Base-by-base conservation (phyloP, 176 grass and related monocot species). In the Eleusine coracana region DNA sequence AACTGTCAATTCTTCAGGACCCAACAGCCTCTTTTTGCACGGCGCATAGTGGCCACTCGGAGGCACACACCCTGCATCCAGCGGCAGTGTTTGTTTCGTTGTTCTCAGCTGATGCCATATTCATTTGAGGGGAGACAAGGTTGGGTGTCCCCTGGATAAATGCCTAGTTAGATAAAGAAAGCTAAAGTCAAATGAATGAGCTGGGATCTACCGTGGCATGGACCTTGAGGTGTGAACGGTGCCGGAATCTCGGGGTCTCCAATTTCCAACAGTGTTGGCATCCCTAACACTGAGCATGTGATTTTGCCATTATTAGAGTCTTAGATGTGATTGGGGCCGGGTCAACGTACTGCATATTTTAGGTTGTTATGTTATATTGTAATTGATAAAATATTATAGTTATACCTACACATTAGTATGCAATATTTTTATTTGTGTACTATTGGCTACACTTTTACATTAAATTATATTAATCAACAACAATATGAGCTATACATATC, bases 181-280 rank as follows among this genome's bases (percentile, higher is more conserved):
- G 7, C 42, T 39, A 72, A 72, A 56, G 83, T 78, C 73, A 74
- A 74, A 68, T 0, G 21, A 9, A 45, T 42, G 73, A 42, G 88
- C 40, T 82, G 83, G 50, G 88, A 82, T 89, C 87, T 86, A 86
- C 73, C 67, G 46, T 78, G 79, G 48, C 29, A 52, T 46, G 82
- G 40, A 81, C 60, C 40, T 41, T 82, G 60, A 38, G 38, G 74
- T 68, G 79, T 78, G 79, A 74, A 86, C 74, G 2, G 4, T 76
- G 83, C 31, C 13, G 4, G 36, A 66, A 56, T 45, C 76, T 74
- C 14, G 15, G 25, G 14, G 3, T 21, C 31, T 40, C 10, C 4
- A 38, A 40, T 44, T 39, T 54, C 65, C 78, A 82, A 61, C 60
- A 63, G 20, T 78, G 40, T 34, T 5, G 74, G 74, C 60, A 74